Conservation (phyloP, 2,329 filamentous ascomycete species). For the Fusarium haematococcum region DNA sequence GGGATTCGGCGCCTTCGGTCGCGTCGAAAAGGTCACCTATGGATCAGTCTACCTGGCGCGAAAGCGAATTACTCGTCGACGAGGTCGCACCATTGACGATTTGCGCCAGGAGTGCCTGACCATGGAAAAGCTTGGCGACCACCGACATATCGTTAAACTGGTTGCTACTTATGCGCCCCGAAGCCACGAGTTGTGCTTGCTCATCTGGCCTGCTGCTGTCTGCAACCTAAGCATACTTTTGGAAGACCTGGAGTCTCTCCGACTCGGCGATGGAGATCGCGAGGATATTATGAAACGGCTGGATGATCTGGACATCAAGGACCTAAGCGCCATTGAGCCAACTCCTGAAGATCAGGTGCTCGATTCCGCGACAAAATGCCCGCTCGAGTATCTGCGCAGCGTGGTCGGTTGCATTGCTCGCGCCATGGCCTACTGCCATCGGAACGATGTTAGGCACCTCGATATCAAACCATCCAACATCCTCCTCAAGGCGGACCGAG, state of each 20-base stretch:
- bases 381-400: conserved; percentile 56
- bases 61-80: conserved; percentile 55
- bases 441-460: conserved; percentile 57
- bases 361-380: conserved; percentile 46
- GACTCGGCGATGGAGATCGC: conserved; percentile 52
- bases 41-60: conserved; percentile 57
- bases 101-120: conserved; percentile 59
- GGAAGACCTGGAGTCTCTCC: conserved; percentile 56
- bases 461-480: conserved; percentile 63
- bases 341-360: conserved; percentile 33
- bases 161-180: conserved; percentile 60
- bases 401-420: conserved; percentile 59
- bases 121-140: conserved; percentile 58
- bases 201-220: conserved; percentile 61
- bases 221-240: conserved; percentile 59
- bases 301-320: conserved; percentile 52
- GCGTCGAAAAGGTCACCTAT: conserved; percentile 58
- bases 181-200: conserved; percentile 55
- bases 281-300: conserved; percentile 56
- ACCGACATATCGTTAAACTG: conserved; percentile 61
- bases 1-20: conserved; percentile 57
- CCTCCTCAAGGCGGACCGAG: conserved; percentile 56
- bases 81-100: conserved; percentile 53
- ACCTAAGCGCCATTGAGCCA: conserved; percentile 52
- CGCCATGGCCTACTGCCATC: conserved; percentile 57